Evolutionary conservation across 768 basidiomycete species (phyloP), one percentile per base, ranked within the genome.

Genomic region (Ephemerocybe angulata): DNA sequence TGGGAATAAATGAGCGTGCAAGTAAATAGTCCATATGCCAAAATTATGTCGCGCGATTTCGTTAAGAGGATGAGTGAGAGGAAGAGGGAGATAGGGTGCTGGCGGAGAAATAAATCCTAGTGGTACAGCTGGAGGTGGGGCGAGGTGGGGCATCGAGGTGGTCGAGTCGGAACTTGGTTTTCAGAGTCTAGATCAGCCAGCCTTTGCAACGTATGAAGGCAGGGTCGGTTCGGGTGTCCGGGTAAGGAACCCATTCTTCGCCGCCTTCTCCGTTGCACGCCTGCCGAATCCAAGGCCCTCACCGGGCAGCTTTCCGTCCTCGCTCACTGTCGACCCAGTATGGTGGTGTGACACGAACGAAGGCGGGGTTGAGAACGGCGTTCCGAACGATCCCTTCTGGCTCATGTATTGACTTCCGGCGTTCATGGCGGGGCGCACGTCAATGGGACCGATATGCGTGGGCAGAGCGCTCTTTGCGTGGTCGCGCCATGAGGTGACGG

Each of bases 241-340:
- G 49, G 69, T 55, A 35, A 60, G 67, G 68, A 57, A 67, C 69
- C 90, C 89, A 63, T 78, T 81, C 48, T 87, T 72, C 3, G 77
- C 86, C 4, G 90, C 90, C 37, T 78, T 77, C 72, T 87, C 91
- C 76, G 92, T 88, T 21, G 81, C 90, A 65, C 90, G 88, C 49
- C 82, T 76, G 17, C 91, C 92, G 61, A 93, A 94, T 1, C 92
- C 91, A 65, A 82, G 79, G 3, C 70, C 67, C 64, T 74, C 76
- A 54, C 71, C 59, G 2, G 38, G 42, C 29, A 46, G 17, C 56
- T 73, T 54, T 69, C 46, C 50, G 31, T 53, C 55, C 22, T 55
- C 30, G 4, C 56, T 60, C 53, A 28, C 37, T 47, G 48, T 59
- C 35, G 35, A 52, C 28, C 54, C 60, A 17, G 50, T 59, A 27